Base-by-base conservation (phyloP, 495 filamentous ascomycete species). In the Talaromyces adpressus region DNA sequence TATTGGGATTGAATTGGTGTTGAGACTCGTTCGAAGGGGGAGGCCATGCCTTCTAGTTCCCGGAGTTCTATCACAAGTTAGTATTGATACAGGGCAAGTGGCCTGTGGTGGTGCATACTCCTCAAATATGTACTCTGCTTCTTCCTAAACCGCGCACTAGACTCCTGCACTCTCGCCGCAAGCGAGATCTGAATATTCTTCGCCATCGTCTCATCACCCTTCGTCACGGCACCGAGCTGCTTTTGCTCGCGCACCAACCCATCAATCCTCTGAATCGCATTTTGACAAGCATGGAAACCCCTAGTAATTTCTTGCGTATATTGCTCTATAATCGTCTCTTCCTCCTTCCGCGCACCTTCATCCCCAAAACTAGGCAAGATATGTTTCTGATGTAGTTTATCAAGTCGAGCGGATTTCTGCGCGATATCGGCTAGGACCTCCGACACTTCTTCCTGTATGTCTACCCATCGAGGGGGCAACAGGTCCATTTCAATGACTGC, bases 401-500 rank as follows among this genome's bases (percentile, higher is more conserved):
- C 94, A 20, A 98, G 84, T 56, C 87, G 87, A 61, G 88, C 82
- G 54, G 91, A 90, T 74, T 96, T 92, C 63, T 81, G 84, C 62
- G 91, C 89, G 64, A 98, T 91, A 61, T 88, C 87, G 61, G 83
- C 79, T n/a, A 98, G 80, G 18, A 89, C 72, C 39, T 96, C 91
- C 7, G 89, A 87, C 54, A 98, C 92, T 70, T 98, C 93, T 67
- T 97, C 94, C 69, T 91, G 91, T 62, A 97, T 81, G 76, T 98
- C 95, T 63, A 92, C 86, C 95, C 94, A 98, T 59, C 93, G 88
- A 45, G 95, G 94, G 0, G 94, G 95, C 9, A 98, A 82, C 12
- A 96, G 79, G 75, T 97, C 93, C 94, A 98, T 98, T 80, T 98
- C 94, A 66, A 98, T 98, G 58, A 98, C 85, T 18, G 91, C 89